Base-by-base conservation (phyloP, 495 filamentous ascomycete genomes). In the Aspergillus nanangensis region DNA sequence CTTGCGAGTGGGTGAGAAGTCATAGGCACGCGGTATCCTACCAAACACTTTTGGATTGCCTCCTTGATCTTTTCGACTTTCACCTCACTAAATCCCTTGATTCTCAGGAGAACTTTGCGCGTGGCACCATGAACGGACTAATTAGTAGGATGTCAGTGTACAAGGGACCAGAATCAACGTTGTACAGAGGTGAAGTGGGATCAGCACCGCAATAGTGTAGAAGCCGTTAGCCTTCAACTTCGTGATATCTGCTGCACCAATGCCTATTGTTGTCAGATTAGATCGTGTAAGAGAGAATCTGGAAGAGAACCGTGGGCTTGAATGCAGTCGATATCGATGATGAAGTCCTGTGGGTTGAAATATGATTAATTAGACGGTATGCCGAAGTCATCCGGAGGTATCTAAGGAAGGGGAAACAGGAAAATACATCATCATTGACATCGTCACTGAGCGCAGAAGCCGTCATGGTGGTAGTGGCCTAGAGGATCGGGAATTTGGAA, bases 21-120 rank as follows among this genome's bases (percentile, higher is more conserved):
- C n/a, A n/a, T n/a, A n/a, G n/a, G n/a, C n/a, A n/a, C n/a, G n/a
- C n/a, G n/a, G n/a, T n/a, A n/a, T 11, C 62, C 22, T 65, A 87
- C 85, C 56, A 82, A 68, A 47, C 83, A 83, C 55, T 90, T 90
- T 47, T 75, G 70, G 31, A 84, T 76, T 17, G 86, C 86, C 52
- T 90, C 86, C 56, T 88, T 90, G 59, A 90, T 72, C 58, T 88
- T 90, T 47, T 89, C 87, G 10, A 89, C 87, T 62, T 89, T 90
- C 55, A 83, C 73, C 56, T 90, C 87, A 44, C 83, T 88, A 64
- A 90, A 88, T 5, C 86, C 86, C 58, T 86, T 87, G 60, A 90
- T 87, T 59, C 84, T 88, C 45, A 83, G 61, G 24, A 90, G 71
- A 22, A 71, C 81, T 50, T 75, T 80, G 29, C 81, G 75, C 5